Base-by-base conservation (phyloP, 805 yeast genomes). In the Jamesozyma hellenica region DNA sequence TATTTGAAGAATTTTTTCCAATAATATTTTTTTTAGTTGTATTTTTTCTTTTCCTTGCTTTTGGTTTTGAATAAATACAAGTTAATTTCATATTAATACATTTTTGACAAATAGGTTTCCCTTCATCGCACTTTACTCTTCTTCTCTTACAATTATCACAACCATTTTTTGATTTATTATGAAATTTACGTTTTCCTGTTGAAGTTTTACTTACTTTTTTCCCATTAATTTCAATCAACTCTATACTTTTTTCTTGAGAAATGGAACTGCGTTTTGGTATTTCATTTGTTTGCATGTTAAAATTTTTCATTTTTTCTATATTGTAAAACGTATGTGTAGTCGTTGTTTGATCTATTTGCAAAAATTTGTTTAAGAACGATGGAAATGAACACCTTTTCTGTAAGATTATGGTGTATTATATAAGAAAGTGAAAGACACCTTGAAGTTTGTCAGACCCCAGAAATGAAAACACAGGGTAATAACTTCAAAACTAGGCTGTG, bases 91-190 rank as follows among this genome's bases (percentile, higher is more conserved):
- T 75, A 46, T 87, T 77, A 37, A 68, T 62, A 62, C 97, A 88
- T 61, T 86, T 86, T 19, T 66, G 66, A 58, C 97, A 88, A 9
- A 65, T 55, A 1, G 96, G 96, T 43, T 77, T 81, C 1, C 67
- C 65, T 60, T 90, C 96, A 58, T 88, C 96, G 66, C 97, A 88
- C 56, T 88, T 88, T 31, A 90, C 96, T 35, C 96, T 67, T 50
- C 96, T 72, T 45, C 75, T 72, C 55, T 88, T 88, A 61, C 97
- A 88, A 2, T 94, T 82, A 31, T 78, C 74, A 63, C 97, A 88
- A 0, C 97, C 97, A 41, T 75, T 74, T 43, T 94, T 74, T 32
- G 94, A 82, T 62, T 90, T 90, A 44, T 79, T 82, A 58, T 90
- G 97, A 55, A 81, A 90, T 55, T 84, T 82, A 35, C 96, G 71